Evolutionary conservation across 129 eudicot species (phyloP), one percentile per base, ranked within the genome.

Genomic region (Chrysanthemum lavandulifolium): DNA sequence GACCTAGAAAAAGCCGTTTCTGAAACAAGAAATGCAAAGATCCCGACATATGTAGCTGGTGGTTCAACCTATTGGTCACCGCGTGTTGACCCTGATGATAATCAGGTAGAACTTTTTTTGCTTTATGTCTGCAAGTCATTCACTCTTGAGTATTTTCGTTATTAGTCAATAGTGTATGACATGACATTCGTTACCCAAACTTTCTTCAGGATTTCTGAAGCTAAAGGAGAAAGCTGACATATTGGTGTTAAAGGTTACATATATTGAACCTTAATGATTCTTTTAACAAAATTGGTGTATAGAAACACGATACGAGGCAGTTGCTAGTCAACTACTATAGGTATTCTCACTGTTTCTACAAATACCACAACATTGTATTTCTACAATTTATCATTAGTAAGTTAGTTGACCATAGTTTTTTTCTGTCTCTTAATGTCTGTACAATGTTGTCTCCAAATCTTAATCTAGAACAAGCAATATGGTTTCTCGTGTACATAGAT

Each of bases 1-100:
- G 89, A 85, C 79, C 67, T 85, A 27, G 86, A 85, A 80, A 68
- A 82, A 68, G 82, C 79, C 13, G 63, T 79, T 66, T 61, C 58
- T 55, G 73, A 82, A 61, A 71, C 80, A 67, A 81, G 69, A 78
- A 81, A 72, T 55, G 76, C 84, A 12, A 82, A 59, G 75, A 73
- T 68, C 50, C 75, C 82, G 12, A 65, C 84, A 29, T 73, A 72
- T 75, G 86, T 62, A 60, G 63, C 73, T 56, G 62, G 74, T 19
- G 55, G 80, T 59, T 78, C 79, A 74, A 78, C 60, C 60, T 68
- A 61, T 72, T 72, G 85, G 82, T 53, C 79, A 9, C 58, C 66
- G 6, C 65, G 65, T 53, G 50, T 68, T 69, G 67, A 65, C 58
- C 76, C 65, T 13, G 80, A 60, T 68, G 76, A 69, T 60, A 18